Conservation (phyloP, 345 rosid genomes). For the Odontarrhena argentea region DNA sequence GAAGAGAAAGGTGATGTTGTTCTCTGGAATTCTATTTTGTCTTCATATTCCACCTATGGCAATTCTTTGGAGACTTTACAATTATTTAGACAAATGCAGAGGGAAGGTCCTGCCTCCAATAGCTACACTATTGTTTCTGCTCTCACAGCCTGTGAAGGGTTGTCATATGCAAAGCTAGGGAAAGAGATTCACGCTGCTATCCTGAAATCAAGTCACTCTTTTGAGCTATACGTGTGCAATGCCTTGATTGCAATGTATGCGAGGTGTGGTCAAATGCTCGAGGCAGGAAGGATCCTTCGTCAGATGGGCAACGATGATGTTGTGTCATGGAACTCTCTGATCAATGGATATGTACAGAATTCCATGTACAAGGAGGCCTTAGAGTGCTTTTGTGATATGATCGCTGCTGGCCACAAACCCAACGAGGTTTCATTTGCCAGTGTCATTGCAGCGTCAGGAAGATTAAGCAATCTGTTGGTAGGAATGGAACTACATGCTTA, state of each 20-base stretch:
- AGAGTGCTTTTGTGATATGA: constrained; percentile 50
- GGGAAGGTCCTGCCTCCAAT: constrained; percentile 50
- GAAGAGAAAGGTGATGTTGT: constrained; percentile 57
- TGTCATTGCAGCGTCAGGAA: constrained; percentile 61
- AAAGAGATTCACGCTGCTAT: constrained; percentile 70
- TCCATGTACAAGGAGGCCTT: constrained; percentile 58
- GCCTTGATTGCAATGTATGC: constrained; percentile 76
- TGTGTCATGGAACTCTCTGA: constrained; percentile 67
- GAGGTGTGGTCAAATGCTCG: constrained; percentile 53
- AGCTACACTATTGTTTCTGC: constrained; percentile 63
- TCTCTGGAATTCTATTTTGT: constrained; percentile 77
- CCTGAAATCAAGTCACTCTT: constrained; percentile 51
- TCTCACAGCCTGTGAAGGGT: constrained; percentile 67
- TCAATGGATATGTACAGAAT: constrained; percentile 67
- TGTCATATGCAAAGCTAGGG: constrained; percentile 53
- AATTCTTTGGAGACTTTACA: constrained; percentile 55
- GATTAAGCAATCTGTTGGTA: constrained; percentile 56
- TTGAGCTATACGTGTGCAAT: constrained; percentile 57
- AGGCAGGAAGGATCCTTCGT: constrained; percentile 50
- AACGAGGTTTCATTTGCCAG: constrained; percentile 61
- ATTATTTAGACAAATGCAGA: constrained; percentile 61
- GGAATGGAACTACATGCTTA: constrained; percentile 82
- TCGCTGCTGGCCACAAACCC: constrained; percentile 50
- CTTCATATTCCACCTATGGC: constrained; percentile 59
- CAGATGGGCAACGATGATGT: constrained; percentile 51